Evolutionary conservation across 805 yeast species (phyloP), one percentile per base, ranked within the genome.

Genomic region (Wickerhamiella musiphila): DNA sequence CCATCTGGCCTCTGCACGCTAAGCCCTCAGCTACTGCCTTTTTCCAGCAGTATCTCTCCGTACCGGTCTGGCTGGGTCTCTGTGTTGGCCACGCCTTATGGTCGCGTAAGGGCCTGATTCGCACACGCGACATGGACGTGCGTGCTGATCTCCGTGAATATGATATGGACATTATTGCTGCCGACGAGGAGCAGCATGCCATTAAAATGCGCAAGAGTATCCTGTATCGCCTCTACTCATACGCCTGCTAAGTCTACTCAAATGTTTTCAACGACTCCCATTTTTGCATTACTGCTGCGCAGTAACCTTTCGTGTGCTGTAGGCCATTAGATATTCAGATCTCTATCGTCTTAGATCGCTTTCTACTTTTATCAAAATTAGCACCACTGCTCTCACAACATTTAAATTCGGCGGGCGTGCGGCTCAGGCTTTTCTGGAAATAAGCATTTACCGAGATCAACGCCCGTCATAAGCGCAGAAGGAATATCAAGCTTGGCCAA

Each of bases 1-100:
- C 86, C 12, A 56, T 77, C 29, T 78, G 63, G 64, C 93, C 93
- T 33, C 48, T 71, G 56, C 70, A 60, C 16, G 48, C 28, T 6
- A 16, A 37, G 2, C 53, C 62, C 23, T 37, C 44, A 28, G 60
- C 61, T 8, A 26, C 34, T n/a, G 43, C 37, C 36, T 72, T 71
- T 51, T 70, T 71, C 60, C 58, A 61, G 50, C 55, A 61, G 36
- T 70, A 68, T 47, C 52, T 72, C 29, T 72, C 73, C 5, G 49
- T 53, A 3, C 57, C 58, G 66, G 39, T 41, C 8, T 42, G 34
- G 5, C 16, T 41, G 8, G 34, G 35, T 2, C 31, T 41, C 11
- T 41, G 32, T 21, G 21, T 37, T 4, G 39, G 31, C 9, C 45
- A 41, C 23, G 40, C 40, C 23, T 19, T 35, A 12, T 40, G 35